phyloP scores from a whole-genome alignment of 441 rosid genomes.

The Cnidoscolus chayamansa region DNA sequence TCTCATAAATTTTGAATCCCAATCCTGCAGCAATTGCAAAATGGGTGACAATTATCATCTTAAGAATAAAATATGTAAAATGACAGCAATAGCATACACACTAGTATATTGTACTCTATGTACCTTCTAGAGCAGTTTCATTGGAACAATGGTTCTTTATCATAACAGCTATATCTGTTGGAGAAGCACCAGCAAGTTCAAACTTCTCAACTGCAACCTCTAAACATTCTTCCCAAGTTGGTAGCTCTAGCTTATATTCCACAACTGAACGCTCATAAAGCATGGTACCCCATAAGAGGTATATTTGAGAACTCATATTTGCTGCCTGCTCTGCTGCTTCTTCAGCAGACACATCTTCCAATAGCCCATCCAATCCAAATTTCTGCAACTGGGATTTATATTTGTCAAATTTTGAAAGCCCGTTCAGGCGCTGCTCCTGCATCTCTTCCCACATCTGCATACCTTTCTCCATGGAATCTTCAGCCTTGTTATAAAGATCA shows the following conservation, averaged over 20 bases:
- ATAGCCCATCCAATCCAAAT: conserved; percentile 52
- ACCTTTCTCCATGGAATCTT: conserved; percentile 85
- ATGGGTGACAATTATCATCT: conserved; percentile 4
- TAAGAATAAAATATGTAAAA: neutral
- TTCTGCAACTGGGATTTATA: conserved; percentile 54
- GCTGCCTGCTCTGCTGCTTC: conserved; percentile 66
- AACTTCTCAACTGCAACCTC: conserved; percentile 93
- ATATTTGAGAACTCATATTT: conserved; percentile 70
- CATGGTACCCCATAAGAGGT: conserved; percentile 90
- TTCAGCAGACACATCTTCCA: conserved; percentile 47
- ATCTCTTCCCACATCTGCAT: conserved; percentile 89
- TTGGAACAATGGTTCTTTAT: conserved; percentile 88
- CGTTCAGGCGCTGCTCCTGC: conserved; percentile 56
- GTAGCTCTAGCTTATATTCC: conserved; percentile 73
- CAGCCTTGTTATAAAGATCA: conserved; percentile 77
- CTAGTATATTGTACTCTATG: conserved; percentile 14
- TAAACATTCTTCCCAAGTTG: conserved; percentile 89
- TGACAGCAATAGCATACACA: conserved; percentile 2
- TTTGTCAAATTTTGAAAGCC: conserved; percentile 51
- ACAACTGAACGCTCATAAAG: conserved; percentile 89
- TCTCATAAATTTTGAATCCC: conserved; percentile 94
- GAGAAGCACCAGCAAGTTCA: conserved; percentile 91
- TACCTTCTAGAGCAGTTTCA: conserved; percentile 72
- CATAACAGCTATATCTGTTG: conserved; percentile 82
- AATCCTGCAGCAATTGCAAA: conserved; percentile 42